phyloP scores from a whole-genome alignment of 768 basidiomycete species.

The Suillus spraguei region DNA sequence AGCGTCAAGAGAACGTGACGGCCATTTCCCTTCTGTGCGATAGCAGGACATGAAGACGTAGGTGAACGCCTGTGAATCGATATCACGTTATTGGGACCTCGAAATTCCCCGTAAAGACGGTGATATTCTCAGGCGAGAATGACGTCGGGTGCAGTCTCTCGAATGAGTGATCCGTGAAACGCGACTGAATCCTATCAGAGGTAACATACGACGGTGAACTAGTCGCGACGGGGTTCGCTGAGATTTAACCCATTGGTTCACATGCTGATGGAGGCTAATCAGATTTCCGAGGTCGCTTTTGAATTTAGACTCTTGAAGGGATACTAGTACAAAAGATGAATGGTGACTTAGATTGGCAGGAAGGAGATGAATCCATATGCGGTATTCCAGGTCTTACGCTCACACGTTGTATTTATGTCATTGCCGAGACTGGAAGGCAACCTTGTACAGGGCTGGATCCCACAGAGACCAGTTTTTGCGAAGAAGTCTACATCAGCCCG shows the following conservation, averaged over 20 bases:
- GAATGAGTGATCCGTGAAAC: not conserved
- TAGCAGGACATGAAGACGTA: slow-evolving; percentile 3
- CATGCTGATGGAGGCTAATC: slow-evolving; percentile 27
- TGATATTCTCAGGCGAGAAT: slow-evolving; percentile 5
- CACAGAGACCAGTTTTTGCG: slow-evolving; percentile 35
- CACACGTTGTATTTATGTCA: slow-evolving; percentile 39
- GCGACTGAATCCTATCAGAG: not conserved
- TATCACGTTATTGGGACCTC: slow-evolving; percentile 6
- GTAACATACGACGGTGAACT: not conserved
- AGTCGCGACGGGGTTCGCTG: slow-evolving; percentile 8
- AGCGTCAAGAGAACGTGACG: too few species aligned
- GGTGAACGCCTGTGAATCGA: slow-evolving; percentile 5
- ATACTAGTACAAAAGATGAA: not conserved
- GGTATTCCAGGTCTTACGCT: slow-evolving; percentile 29
- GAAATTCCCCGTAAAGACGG: not conserved
- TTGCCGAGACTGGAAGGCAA: slow-evolving; percentile 36
- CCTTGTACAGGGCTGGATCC: slow-evolving; percentile 34
- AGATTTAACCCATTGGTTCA: not conserved
- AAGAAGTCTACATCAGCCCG: slow-evolving; percentile 34
- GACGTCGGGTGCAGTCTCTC: not conserved
- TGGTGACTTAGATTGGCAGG: slow-evolving; percentile 18
- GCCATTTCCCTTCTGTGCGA: slow-evolving; percentile 3
- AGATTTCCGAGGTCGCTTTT: slow-evolving; percentile 40
- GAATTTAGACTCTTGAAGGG: slow-evolving; percentile 35
- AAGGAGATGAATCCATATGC: slow-evolving; percentile 27